Percentiles rank a stretch among this genome's conserved stretches.
phyloP scores from a whole-genome alignment of 1,284 basidiomycete genomes.

The Chalciporus piperatoides region DNA sequence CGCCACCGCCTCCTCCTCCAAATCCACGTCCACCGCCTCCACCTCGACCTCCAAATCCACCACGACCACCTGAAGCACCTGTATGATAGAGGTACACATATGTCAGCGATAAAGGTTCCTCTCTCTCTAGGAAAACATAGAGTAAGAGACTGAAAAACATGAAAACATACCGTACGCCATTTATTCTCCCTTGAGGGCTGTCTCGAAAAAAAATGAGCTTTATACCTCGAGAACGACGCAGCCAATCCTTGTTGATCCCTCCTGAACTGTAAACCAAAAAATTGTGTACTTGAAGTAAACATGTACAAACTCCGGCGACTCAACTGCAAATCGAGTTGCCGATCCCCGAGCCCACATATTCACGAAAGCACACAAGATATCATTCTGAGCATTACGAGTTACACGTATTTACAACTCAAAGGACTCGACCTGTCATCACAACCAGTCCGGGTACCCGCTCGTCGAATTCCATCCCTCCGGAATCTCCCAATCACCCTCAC shows the following conservation, averaged over 20 bases:
- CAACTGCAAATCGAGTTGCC: not conserved
- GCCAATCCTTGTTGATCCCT: not conserved
- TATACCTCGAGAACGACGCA: slow-evolving; percentile 7
- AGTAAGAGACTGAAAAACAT: not conserved
- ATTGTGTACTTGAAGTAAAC: slow-evolving; percentile 13
- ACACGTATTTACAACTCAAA: not conserved
- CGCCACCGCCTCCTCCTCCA: slow-evolving; percentile 35
- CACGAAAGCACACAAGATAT: too few species aligned
- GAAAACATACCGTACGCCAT: slow-evolving; percentile 31
- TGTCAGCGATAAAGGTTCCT: not conserved
- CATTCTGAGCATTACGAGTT: too few species aligned
- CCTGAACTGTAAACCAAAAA: slow-evolving; percentile 12
- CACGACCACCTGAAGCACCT: slow-evolving; percentile 55
- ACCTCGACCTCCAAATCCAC: slow-evolving; percentile 44
- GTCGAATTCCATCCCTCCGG: slow-evolving; percentile 60
- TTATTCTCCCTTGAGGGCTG: slow-evolving; percentile 19
- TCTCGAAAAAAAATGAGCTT: slow-evolving; percentile 13
- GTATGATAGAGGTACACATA: not conserved
- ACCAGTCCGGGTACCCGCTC: slow-evolving; percentile 38
- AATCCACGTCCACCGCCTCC: slow-evolving; percentile 26
- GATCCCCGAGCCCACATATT: not conserved
- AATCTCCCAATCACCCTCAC: slow-evolving; percentile 66
- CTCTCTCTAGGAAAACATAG: not conserved
- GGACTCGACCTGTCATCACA: not conserved
- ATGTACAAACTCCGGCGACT: slow-evolving; percentile 9